A percentile compares a stretch with the other conserved stretches of the same genome.
These are phyloP conservation scores for Setomelanomma holmii DNA, from an alignment of 2,329 filamentous ascomycete genomes.

Conservation along the genomic window DNA sequence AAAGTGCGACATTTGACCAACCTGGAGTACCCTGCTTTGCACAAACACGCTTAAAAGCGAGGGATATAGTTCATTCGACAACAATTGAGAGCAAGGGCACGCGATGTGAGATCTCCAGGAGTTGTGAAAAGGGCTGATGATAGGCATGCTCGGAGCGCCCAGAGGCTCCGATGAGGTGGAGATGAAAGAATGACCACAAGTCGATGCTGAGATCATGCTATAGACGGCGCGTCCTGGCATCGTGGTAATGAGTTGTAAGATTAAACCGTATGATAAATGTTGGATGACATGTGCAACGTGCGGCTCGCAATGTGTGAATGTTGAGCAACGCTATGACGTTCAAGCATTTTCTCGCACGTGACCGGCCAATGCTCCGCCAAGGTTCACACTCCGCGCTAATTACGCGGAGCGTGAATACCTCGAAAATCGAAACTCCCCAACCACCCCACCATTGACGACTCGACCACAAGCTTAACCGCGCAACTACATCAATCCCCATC, in stretches of 20 bases:
- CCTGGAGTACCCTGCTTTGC: too few species aligned
- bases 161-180: background rate
- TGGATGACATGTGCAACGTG: background rate
- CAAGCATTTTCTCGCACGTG: constrained; percentile 26
- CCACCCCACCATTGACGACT: constrained; percentile 27
- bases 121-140: background rate
- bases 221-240: too few species aligned
- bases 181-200: background rate
- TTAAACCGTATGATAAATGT: background rate
- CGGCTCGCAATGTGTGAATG: background rate
- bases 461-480: constrained; percentile 18
- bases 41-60: too few species aligned
- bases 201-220: too few species aligned
- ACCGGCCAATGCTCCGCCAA: constrained; percentile 38
- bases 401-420: constrained; percentile 50
- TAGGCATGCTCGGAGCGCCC: too few species aligned
- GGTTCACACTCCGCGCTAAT: constrained; percentile 32
- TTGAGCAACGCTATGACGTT: constrained; percentile 15
- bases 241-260: too few species aligned
- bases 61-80: too few species aligned
- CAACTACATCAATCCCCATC: constrained; percentile 38
- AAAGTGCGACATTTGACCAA: too few species aligned
- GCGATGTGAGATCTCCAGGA: too few species aligned
- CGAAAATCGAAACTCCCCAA: constrained; percentile 29
- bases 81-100: too few species aligned